These are phyloP conservation scores for Auriscalpium vulgare DNA, from an alignment of 768 basidiomycete genomes.

Conservation along the genomic window DNA sequence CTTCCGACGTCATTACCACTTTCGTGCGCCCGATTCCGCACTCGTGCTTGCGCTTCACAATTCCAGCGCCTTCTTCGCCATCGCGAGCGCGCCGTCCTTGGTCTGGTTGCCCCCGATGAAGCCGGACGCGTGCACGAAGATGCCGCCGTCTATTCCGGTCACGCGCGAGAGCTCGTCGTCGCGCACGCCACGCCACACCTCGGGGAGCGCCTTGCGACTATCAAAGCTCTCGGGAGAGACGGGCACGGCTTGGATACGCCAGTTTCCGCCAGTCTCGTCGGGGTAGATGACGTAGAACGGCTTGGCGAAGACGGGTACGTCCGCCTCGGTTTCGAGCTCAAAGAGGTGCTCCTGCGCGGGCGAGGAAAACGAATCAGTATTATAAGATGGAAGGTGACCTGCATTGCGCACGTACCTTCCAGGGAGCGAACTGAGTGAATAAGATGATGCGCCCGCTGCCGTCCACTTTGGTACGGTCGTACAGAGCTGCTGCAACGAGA, in stretches of 20 bases:
- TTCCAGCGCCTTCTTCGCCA: conserved; percentile 63
- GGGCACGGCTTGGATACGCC: conserved; percentile 93
- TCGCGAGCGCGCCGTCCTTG: conserved; percentile 75
- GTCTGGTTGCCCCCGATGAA: conserved; percentile 97
- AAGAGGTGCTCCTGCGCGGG: conserved; percentile 75
- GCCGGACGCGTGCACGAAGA: conserved; percentile 93
- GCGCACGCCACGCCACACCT: conserved; percentile 86
- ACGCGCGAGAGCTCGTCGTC: conserved; percentile 72
- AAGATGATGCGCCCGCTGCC: conserved; percentile 70
- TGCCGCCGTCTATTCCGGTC: conserved; percentile 71
- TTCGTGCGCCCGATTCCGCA: neutral
- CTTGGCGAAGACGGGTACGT: conserved; percentile 36
- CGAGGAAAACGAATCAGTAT: neutral
- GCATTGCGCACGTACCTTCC: conserved; percentile 54
- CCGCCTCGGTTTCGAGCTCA: conserved; percentile 63
- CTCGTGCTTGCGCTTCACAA: conserved; percentile 12
- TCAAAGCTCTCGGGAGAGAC: conserved; percentile 75
- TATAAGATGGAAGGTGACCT: neutral
- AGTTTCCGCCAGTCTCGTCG: conserved; percentile 65
- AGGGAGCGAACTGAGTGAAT: conserved; percentile 74
- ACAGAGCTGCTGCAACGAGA: conserved; percentile 55
- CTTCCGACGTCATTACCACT: neutral
- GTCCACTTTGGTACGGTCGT: conserved; percentile 52
- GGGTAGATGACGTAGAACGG: conserved; percentile 87
- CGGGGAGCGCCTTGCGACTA: conserved; percentile 87